A percentile compares a stretch with the other conserved stretches of the same genome.
These are phyloP conservation scores for Cardiospermum halicacabum DNA, from an alignment of 345 rosid genomes.

Conservation along the genomic window DNA sequence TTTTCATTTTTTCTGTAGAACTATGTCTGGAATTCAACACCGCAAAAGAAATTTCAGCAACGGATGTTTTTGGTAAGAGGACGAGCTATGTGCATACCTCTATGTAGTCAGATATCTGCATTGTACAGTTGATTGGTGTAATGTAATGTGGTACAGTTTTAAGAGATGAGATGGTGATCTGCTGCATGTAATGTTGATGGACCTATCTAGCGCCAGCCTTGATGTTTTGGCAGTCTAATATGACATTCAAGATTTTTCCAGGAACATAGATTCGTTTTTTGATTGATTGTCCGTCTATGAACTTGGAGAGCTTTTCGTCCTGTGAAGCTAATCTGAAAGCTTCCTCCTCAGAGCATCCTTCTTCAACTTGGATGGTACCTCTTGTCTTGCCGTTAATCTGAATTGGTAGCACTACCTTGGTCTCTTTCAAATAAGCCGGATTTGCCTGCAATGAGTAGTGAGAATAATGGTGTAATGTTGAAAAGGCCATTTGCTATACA, in stretches of 20 bases:
- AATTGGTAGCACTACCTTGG: slow-evolving; percentile 61
- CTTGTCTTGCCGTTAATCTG: slow-evolving; percentile 96
- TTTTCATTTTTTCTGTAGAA: not conserved
- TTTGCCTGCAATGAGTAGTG: slow-evolving; percentile 46
- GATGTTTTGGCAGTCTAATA: slow-evolving; percentile 54
- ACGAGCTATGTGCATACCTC: not conserved
- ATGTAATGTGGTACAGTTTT: not conserved
- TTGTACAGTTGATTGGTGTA: not conserved
- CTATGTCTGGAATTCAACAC: not conserved
- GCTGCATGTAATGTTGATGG: not conserved
- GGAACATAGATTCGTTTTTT: slow-evolving; percentile 77
- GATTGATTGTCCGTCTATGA: slow-evolving; percentile 54
- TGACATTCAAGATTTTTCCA: slow-evolving; percentile 82
- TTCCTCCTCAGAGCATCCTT: slow-evolving; percentile 83
- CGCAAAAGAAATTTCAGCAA: not conserved
- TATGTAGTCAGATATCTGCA: not conserved
- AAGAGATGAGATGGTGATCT: not conserved
- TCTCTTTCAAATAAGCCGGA: slow-evolving; percentile 67
- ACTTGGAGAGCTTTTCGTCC: slow-evolving; percentile 62
- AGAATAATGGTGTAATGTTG: not conserved
- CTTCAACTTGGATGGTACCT: slow-evolving; percentile 82
- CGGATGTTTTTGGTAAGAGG: not conserved
- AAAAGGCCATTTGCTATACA: not conserved
- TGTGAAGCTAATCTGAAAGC: slow-evolving; percentile 62
- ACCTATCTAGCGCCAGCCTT: slow-evolving; percentile 33